Conservation (phyloP, 2,329 filamentous ascomycete genomes). For the Camptophora hylomeconis region DNA sequence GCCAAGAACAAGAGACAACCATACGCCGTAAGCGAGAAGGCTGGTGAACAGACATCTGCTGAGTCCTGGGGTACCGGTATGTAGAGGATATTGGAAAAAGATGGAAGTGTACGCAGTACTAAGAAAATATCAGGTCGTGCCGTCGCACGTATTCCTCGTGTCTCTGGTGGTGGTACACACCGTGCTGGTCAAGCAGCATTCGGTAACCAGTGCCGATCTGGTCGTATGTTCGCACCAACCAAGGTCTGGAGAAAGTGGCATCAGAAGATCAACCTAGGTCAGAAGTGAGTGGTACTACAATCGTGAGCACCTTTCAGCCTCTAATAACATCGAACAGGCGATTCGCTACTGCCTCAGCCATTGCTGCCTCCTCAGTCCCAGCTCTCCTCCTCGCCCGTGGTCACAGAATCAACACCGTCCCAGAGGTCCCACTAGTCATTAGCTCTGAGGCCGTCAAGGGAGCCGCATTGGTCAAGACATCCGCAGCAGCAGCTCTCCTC, state of each 20-base stretch:
- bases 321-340: slow-evolving; percentile 43
- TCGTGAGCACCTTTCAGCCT: slow-evolving; percentile 13
- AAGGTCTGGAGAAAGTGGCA: slow-evolving; percentile 99
- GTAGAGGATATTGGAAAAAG: slow-evolving; percentile 30
- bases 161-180: slow-evolving; percentile 99
- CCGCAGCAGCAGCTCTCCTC: slow-evolving; percentile 72
- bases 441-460: slow-evolving; percentile 79
- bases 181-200: slow-evolving; percentile 99
- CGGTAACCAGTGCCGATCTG: slow-evolving; percentile 99
- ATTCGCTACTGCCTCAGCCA: slow-evolving; percentile 92
- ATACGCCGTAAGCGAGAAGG: slow-evolving; percentile 99
- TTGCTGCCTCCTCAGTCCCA: slow-evolving; percentile 90
- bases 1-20: slow-evolving; percentile 99
- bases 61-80: slow-evolving; percentile 99
- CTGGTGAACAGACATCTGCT: slow-evolving; percentile 98
- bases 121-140: slow-evolving; percentile 61
- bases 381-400: slow-evolving; percentile 93
- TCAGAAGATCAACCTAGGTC: slow-evolving; percentile 98
- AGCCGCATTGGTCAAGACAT: slow-evolving; percentile 73
- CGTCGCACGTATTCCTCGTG: slow-evolving; percentile 99
- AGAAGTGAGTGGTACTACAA: slow-evolving; percentile 54
- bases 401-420: slow-evolving; percentile 82
- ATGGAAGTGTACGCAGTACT: slow-evolving; percentile 6
- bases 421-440: slow-evolving; percentile 94
- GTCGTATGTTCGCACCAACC: slow-evolving; percentile 99